Percentiles rank a stretch among this genome's conserved stretches.
Evolutionary conservation across 257 asterid genomes (phyloP).

Genomic region (Nicotiana tomentosiformis): DNA sequence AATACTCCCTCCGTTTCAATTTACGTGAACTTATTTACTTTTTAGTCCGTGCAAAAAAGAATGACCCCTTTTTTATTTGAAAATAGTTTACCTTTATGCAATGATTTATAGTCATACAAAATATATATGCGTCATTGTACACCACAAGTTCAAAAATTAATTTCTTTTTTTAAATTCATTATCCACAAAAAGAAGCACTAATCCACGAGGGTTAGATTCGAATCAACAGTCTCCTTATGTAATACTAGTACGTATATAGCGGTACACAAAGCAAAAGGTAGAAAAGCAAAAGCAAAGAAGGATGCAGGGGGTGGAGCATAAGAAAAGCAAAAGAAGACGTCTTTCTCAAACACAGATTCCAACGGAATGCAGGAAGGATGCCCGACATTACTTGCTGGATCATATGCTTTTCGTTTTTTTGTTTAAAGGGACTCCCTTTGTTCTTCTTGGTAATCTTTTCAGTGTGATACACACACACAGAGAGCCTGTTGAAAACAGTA

Average conservation of each 20-base stretch:
- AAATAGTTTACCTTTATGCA: too few relatives aligned
- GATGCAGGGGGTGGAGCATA: slow-evolving; percentile 7
- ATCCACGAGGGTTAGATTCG: not conserved
- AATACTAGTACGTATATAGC: not conserved
- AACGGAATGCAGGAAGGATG: slow-evolving; percentile 70
- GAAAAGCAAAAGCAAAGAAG: slow-evolving; percentile 15
- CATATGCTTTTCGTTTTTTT: slow-evolving; percentile 83
- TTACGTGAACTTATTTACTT: too few relatives aligned
- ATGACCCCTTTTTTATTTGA: too few relatives aligned
- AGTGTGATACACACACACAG: slow-evolving; percentile 26
- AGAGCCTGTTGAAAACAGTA: not conserved
- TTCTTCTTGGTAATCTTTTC: slow-evolving; percentile 52
- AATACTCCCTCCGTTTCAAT: too few relatives aligned
- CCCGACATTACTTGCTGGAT: slow-evolving; percentile 80
- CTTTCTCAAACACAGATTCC: slow-evolving; percentile 96
- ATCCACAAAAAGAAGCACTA: not conserved
- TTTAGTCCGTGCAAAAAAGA: too few relatives aligned
- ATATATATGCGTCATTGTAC: too few relatives aligned
- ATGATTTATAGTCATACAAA: too few relatives aligned
- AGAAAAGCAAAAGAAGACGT: slow-evolving; percentile 74
- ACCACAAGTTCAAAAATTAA: too few relatives aligned
- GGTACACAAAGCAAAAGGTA: slow-evolving; percentile 16
- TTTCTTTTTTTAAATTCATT: too few relatives aligned
- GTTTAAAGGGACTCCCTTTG: slow-evolving; percentile 47
- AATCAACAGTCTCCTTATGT: not conserved